These are phyloP conservation scores for Sporothrix humicola DNA, from an alignment of 2,329 filamentous ascomycete species.

Conservation along the genomic window DNA sequence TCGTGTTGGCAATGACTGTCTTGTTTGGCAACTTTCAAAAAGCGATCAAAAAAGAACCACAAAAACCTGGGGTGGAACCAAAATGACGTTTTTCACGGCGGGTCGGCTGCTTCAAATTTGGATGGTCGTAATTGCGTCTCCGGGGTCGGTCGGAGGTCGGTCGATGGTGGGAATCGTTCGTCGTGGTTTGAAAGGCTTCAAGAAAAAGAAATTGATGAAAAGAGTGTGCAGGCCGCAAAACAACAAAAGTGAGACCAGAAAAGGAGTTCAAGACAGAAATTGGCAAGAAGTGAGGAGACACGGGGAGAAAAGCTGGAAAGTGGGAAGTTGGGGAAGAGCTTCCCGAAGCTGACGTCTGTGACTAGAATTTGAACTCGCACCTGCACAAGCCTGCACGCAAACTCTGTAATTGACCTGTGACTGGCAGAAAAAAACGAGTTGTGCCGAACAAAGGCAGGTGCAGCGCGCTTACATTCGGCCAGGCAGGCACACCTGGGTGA, in stretches of 20 bases:
- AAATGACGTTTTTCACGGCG: constrained; percentile 10
- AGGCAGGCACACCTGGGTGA: background rate
- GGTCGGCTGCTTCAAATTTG: background rate
- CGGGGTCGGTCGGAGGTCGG: background rate
- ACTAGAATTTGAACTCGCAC: background rate
- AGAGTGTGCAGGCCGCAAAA: background rate
- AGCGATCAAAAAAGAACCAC: background rate
- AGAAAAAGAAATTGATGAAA: background rate
- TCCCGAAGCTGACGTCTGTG: background rate
- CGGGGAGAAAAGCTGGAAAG: constrained; percentile 18
- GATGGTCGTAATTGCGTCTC: background rate
- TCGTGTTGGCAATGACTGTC: background rate
- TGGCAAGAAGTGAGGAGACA: constrained; percentile 18
- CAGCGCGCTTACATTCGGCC: constrained; percentile 18
- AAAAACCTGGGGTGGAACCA: background rate
- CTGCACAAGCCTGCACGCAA: background rate
- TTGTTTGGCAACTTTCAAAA: constrained; percentile 1
- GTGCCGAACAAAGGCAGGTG: background rate
- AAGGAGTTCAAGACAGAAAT: constrained; percentile 7
- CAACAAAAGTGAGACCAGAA: background rate
- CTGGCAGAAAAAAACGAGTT: constrained; percentile 23
- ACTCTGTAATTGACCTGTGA: constrained; percentile 1
- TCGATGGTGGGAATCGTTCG: background rate
- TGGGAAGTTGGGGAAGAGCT: constrained; percentile 23
- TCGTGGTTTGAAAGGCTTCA: background rate